These are phyloP conservation scores for Zasmidium citrigriseum DNA, from an alignment of 2,329 filamentous ascomycete species.

Conservation along the genomic window DNA sequence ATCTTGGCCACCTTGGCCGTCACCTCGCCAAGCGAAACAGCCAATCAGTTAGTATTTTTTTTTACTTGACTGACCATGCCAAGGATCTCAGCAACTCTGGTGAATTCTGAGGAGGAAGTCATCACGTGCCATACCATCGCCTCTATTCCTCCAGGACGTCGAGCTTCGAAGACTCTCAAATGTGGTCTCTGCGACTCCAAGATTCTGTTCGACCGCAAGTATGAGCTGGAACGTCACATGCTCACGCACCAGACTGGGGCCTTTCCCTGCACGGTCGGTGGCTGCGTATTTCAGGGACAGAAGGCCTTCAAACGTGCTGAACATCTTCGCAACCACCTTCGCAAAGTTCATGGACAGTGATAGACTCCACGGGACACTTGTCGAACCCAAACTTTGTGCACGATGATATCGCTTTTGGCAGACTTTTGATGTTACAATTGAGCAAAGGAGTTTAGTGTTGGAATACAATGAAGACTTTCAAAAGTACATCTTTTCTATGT, in stretches of 20 bases:
- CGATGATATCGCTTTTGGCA: neutral
- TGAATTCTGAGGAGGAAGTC: neutral
- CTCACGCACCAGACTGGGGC: conserved; percentile 8
- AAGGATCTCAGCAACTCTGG: neutral
- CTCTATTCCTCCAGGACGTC: conserved; percentile 6
- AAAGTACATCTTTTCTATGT: neutral
- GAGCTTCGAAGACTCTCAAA: conserved; percentile 11
- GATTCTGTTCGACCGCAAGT: conserved; percentile 23
- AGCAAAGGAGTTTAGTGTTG: too few species aligned
- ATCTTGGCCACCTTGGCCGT: neutral
- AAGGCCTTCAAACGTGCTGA: conserved; percentile 16
- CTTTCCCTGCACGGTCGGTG: conserved; percentile 10
- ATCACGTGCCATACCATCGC: conserved; percentile 6
- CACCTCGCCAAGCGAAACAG: neutral
- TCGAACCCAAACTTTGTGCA: neutral
- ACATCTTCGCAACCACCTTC: conserved; percentile 13
- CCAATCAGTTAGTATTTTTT: neutral
- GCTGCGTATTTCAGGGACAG: conserved; percentile 7
- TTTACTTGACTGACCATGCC: neutral
- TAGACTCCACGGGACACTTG: neutral
- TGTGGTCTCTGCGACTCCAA: conserved; percentile 23
- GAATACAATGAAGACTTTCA: neutral
- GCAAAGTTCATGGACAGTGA: conserved; percentile 11
- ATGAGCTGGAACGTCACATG: conserved; percentile 28
- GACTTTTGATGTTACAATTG: too few species aligned